Conservation (phyloP, 768 basidiomycete species). For the Lepiota brunneoincarnata region DNA sequence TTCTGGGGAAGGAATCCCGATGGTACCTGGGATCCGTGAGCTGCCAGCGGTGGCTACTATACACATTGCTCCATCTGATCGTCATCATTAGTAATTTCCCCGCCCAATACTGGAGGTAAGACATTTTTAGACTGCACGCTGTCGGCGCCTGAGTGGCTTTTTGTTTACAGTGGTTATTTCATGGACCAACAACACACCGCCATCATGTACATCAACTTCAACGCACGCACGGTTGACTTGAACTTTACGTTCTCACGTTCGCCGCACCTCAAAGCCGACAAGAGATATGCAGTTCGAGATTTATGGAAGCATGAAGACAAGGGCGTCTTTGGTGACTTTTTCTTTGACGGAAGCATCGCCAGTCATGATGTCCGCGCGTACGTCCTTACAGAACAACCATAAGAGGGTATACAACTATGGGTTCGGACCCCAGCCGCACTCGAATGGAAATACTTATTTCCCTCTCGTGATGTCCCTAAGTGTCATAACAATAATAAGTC, state of each 20-base stretch:
- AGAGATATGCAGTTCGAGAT: slow-evolving; percentile 25
- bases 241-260: slow-evolving; percentile 27
- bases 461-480: not conserved
- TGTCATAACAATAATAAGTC: not conserved
- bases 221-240: slow-evolving; percentile 24
- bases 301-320: slow-evolving; percentile 27
- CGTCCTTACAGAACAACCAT: slow-evolving; percentile 24
- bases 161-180: slow-evolving; percentile 17
- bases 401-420: not conserved
- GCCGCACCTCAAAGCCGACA: slow-evolving; percentile 22
- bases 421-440: not conserved
- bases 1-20: slow-evolving; percentile 56
- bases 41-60: not conserved
- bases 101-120: slow-evolving; percentile 52
- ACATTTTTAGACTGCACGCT: not conserved
- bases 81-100: slow-evolving; percentile 41
- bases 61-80: slow-evolving; percentile 30
- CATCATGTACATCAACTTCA: slow-evolving; percentile 29
- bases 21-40: slow-evolving; percentile 24
- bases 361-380: slow-evolving; percentile 26
- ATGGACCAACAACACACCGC: slow-evolving; percentile 25
- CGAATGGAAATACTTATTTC: not conserved
- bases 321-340: slow-evolving; percentile 20
- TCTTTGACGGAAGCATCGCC: slow-evolving; percentile 24
- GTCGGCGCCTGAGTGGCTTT: not conserved